A percentile compares a stretch with the other conserved stretches of the same genome.
Evolutionary conservation across 1,139 yeast genomes (phyloP).

Genomic region (Pichia sp.): DNA sequence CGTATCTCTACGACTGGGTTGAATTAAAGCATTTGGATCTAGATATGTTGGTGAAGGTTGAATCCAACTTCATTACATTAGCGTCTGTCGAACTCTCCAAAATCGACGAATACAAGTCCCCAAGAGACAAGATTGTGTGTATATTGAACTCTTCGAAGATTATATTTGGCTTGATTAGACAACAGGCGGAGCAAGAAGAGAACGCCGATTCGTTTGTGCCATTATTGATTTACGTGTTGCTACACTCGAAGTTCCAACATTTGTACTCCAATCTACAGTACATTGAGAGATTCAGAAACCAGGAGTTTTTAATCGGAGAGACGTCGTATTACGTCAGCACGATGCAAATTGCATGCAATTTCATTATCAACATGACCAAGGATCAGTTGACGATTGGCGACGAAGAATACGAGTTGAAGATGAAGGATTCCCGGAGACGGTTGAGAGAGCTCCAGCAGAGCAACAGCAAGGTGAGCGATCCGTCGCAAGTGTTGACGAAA

Average conservation of each 20-base stretch:
- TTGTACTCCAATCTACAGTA: slow-evolving; percentile 78
- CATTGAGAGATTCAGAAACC: slow-evolving; percentile 79
- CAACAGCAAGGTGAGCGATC: slow-evolving; percentile 29
- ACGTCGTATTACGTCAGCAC: slow-evolving; percentile 86
- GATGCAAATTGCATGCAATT: slow-evolving; percentile 80
- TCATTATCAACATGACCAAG: slow-evolving; percentile 59
- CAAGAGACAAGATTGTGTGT: slow-evolving; percentile 92
- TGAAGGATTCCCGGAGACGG: slow-evolving; percentile 36
- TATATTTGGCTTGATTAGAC: slow-evolving; percentile 80
- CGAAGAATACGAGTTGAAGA: slow-evolving; percentile 52
- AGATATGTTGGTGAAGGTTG: slow-evolving; percentile 49
- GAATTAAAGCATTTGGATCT: slow-evolving; percentile 81
- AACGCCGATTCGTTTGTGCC: slow-evolving; percentile 96
- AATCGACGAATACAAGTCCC: slow-evolving; percentile 83
- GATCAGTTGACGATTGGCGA: slow-evolving; percentile 60
- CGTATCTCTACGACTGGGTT: slow-evolving; percentile 71
- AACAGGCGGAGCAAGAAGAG: slow-evolving; percentile 48
- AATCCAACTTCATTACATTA: slow-evolving; percentile 58
- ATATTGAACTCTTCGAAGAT: slow-evolving; percentile 90
- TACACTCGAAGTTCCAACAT: slow-evolving; percentile 61
- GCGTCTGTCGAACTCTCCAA: slow-evolving; percentile 74
- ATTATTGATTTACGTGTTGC: slow-evolving; percentile 70
- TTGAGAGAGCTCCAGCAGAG: slow-evolving; percentile 24
- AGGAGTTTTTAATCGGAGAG: slow-evolving; percentile 80
- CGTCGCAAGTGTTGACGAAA: slow-evolving; percentile 49